These are phyloP conservation scores for Backusella macrospora DNA, from an alignment of 192 early-diverging fungal species.

Conservation along the genomic window DNA sequence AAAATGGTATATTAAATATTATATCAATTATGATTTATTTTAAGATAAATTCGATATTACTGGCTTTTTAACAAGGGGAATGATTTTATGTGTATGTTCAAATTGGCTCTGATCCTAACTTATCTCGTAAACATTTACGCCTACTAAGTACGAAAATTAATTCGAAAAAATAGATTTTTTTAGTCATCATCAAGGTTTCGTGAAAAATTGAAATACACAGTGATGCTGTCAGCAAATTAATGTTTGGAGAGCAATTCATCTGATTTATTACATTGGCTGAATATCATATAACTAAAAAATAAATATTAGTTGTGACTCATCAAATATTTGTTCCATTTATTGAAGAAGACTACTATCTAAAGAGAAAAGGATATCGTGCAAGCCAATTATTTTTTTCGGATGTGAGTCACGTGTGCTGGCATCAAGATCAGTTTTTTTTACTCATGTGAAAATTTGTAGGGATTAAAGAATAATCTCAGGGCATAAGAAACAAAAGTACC, in stretches of 20 bases:
- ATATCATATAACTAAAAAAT: background rate
- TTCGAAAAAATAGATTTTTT: too few species aligned
- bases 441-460: constrained; percentile 24
- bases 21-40: background rate
- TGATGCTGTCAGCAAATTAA: too few species aligned
- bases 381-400: constrained; percentile 1
- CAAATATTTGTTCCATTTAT: background rate
- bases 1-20: constrained; percentile 11
- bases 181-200: too few species aligned
- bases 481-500: constrained; percentile 6
- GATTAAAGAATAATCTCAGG: constrained; percentile 19
- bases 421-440: constrained; percentile 15
- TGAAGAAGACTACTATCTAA: background rate
- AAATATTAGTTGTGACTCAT: background rate
- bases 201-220: too few species aligned
- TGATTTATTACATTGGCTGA: background rate
- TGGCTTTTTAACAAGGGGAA: background rate
- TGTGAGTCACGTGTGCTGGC: constrained; percentile 22
- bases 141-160: too few species aligned
- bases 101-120: background rate
- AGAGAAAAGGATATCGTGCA: background rate
- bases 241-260: too few species aligned
- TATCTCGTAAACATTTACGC: background rate
- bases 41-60: background rate
- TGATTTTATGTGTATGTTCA: background rate